Evolutionary conservation across 306 rosid species (phyloP), one percentile per base, ranked within the genome.

Genomic region (Alnus rubra): DNA sequence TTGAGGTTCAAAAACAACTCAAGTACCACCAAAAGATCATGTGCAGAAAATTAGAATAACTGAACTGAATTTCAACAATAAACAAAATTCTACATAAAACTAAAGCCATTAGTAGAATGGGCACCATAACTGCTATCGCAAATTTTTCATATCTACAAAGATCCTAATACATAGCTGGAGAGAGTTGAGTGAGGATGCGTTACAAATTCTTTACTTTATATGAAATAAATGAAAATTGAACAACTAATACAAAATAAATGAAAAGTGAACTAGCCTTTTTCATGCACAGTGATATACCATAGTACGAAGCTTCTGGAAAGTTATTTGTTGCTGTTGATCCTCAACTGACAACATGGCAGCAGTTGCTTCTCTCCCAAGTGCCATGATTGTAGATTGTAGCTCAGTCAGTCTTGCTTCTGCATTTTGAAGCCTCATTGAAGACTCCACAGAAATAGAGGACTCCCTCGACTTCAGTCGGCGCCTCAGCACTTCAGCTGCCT

Each of bases 401-500:
- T 92, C 98, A 78, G 67, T 82, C 81, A 91, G 80, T 88, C 91
- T 94, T 39, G 87, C 83, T 77, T 94, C 98, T 75, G 97, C 96
- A 82, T 70, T 92, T 82, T 94, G 91, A 89, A 91, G 95, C 84
- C 88, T 92, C 80, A 75, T 52, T 9, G 93, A 85, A 87, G 87
- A 86, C 80, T 94, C 98, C 73, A 89, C 86, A 80, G 95, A 89
- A 79, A 87, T 71, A 60, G 98, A 89, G 80, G 96, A 83, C 71
- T 83, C 90, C 80, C 86, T 85, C 74, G 89, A 89, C 88, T 94
- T 94, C 73, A 93, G 85, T 83, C 79, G 89, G 54, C 97, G 98
- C 90, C 94, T 90, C 92, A 89, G 85, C 82, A 94, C 97, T 81
- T 94, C 97, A 58, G 91, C 91, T 79, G 93, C 98, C 97, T 94